Evolutionary conservation across 2,329 filamentous ascomycete species (phyloP), one percentile per base, ranked within the genome.

Genomic region (Hawksworthiomyces lignivorus): DNA sequence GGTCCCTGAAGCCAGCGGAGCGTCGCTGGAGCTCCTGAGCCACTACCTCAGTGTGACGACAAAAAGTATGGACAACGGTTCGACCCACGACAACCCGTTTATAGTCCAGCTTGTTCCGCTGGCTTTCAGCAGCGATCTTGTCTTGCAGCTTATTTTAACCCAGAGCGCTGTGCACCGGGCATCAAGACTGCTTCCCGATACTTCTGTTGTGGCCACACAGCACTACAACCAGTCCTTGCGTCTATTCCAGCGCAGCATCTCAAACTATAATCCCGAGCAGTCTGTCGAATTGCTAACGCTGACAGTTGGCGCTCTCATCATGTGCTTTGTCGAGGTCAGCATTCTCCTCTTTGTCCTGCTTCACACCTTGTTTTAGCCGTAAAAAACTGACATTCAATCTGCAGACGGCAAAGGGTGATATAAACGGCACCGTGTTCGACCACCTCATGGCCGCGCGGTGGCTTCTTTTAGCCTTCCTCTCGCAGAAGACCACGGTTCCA

Each of bases 21-120:
- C 56, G 53, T 69, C 56, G 43, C 62, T 63, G 56, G 66, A 69
- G 35, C 57, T 70, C 5, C 56, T 71, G 9, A 63, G 62, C 41
- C 68, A 69, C 50, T 71, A 70, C 46, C 48, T 69, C 6, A 52
- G 57, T 2, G 64, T 63, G 2, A 70, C 67, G 0, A 62, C 65
- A 14, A 62, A 63, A 32, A 68, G 64, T 38, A 69, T 70, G 66
- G 66, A 63, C 24, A 70, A 70, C 41, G 67, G 65, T 1, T 66
- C 67, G 1, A 68, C 67, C 1, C 57, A 61, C 2, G 54, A 65
- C 31, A 70, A 71, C 32, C 68, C 67, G 1, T 69, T 70, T 37
- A 53, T 69, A 15, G 61, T 62, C 20, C 65, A 69, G 39, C 58
- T 71, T 19, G 60, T 70, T 5, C 67, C 67, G 0, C 45, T 71